phyloP scores from a whole-genome alignment of 169 alveolate species.

The Eimeria tenella region DNA sequence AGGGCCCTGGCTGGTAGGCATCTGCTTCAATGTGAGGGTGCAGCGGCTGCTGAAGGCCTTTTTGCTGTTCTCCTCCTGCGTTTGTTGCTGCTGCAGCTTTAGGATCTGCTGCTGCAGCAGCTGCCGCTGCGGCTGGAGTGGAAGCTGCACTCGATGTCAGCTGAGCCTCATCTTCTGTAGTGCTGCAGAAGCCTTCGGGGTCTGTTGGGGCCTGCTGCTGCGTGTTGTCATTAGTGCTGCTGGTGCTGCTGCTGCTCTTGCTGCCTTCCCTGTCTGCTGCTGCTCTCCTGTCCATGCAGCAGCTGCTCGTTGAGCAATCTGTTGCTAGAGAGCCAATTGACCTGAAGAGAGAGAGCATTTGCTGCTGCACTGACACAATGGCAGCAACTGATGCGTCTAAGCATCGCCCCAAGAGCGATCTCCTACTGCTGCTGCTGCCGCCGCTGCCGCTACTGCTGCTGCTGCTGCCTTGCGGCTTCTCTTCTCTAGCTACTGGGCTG shows the following conservation, averaged over 20 bases:
- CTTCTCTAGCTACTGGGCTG: too few relatives aligned
- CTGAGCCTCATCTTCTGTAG: not conserved
- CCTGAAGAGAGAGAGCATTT: not conserved
- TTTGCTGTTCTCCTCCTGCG: not conserved
- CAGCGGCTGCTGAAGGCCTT: not conserved
- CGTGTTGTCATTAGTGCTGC: not conserved
- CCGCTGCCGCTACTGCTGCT: constrained; percentile 13
- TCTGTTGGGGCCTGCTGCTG: not conserved
- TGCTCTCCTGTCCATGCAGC: not conserved
- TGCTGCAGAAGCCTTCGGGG: not conserved
- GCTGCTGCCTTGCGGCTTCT: not conserved
- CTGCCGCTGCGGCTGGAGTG: not conserved
- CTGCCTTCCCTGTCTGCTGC: not conserved
- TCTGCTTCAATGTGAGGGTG: not conserved
- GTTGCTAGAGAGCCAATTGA: not conserved
- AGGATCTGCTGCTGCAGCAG: not conserved
- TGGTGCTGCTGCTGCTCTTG: not conserved
- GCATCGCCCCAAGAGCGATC: not conserved
- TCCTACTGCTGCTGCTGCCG: not conserved
- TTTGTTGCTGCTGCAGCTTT: not conserved
- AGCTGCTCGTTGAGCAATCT: not conserved
- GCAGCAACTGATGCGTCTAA: not conserved
- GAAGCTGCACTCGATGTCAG: not conserved
- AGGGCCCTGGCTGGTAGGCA: not conserved
- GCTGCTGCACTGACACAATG: not conserved